phyloP scores from a whole-genome alignment of 2,329 filamentous ascomycete species.

The Aaosphaeria arxii region DNA sequence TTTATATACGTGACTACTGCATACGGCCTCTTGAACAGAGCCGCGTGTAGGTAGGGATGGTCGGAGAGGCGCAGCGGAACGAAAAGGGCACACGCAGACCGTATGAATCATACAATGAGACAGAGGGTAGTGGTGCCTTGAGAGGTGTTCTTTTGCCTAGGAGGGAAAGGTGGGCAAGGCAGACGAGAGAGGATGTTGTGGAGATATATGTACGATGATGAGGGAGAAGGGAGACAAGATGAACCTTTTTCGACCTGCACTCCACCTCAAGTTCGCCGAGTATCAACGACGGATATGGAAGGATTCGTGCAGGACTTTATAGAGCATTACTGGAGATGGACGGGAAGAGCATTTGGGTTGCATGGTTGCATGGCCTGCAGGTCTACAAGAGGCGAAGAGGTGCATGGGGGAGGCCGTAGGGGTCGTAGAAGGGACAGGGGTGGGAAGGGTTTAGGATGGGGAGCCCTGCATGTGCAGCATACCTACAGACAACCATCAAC shows the following conservation, averaged over 20 bases:
- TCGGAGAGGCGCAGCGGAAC: conserved; percentile 28
- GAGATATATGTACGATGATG: conserved; percentile 1
- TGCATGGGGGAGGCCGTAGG: conserved; percentile 7
- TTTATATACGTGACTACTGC: conserved; percentile 31
- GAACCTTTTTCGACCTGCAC: conserved; percentile 8
- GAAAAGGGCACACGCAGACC: conserved; percentile 8
- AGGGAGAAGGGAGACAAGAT: conserved; percentile 2
- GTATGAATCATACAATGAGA: conserved; percentile 27
- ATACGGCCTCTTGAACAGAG: conserved; percentile 20
- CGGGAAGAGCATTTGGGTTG: background rate
- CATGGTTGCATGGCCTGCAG: no score
- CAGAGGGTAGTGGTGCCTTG: conserved; percentile 24
- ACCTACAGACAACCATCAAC: background rate
- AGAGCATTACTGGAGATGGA: conserved; percentile 13
- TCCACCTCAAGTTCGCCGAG: conserved; percentile 21
- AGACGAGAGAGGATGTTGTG: conserved; percentile 8
- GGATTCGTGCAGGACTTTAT: conserved; percentile 28
- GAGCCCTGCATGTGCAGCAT: conserved; percentile 21
- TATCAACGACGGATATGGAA: conserved; percentile 12
- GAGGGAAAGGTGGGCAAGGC: conserved; percentile 11
- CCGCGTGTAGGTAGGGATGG: conserved; percentile 16
- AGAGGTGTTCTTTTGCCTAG: conserved; percentile 19
- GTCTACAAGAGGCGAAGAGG: no score
- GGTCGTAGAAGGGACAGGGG: conserved; percentile 2
- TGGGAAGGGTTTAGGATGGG: conserved; percentile 4